These are phyloP conservation scores for Penicillium verrucosum DNA, from an alignment of 2,329 filamentous ascomycete genomes.

Conservation along the genomic window DNA sequence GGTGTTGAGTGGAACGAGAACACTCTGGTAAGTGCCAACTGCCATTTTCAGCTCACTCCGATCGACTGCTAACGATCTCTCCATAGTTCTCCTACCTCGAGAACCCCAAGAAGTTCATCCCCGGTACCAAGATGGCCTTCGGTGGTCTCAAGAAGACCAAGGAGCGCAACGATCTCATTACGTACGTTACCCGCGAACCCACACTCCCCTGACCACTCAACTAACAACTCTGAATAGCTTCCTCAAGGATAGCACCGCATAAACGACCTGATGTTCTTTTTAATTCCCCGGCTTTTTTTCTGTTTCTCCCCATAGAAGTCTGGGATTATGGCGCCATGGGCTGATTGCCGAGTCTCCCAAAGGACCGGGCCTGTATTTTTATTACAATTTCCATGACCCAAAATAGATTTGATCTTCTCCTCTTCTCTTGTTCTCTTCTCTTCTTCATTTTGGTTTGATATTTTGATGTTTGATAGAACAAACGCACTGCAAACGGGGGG, in stretches of 20 bases:
- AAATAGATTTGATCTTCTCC: conserved; percentile 33
- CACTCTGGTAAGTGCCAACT: conserved; percentile 65
- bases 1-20: conserved; percentile 83
- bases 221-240: conserved; percentile 29
- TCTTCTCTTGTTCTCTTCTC: neutral
- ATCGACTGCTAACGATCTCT: conserved; percentile 12
- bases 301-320: conserved; percentile 18
- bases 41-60: neutral
- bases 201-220: neutral
- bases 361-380: conserved; percentile 40
- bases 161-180: conserved; percentile 98
- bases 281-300: conserved; percentile 11
- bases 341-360: conserved; percentile 24
- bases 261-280: conserved; percentile 28
- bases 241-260: conserved; percentile 39
- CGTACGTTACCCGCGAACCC: conserved; percentile 57
- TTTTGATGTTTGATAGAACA: conserved; percentile 11
- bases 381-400: conserved; percentile 32
- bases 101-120: conserved; percentile 99
- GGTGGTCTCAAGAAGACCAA: conserved; percentile 99
- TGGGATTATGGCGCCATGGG: conserved; percentile 24
- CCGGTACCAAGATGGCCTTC: conserved; percentile 99
- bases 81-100: conserved; percentile 91
- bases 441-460: conserved; percentile 13
- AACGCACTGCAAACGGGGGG: conserved; percentile 1